Percentiles rank a stretch among this genome's conserved stretches.
These are phyloP conservation scores for Aspergillus pseudoterreus DNA, from an alignment of 2,329 filamentous ascomycete genomes.

Conservation along the genomic window DNA sequence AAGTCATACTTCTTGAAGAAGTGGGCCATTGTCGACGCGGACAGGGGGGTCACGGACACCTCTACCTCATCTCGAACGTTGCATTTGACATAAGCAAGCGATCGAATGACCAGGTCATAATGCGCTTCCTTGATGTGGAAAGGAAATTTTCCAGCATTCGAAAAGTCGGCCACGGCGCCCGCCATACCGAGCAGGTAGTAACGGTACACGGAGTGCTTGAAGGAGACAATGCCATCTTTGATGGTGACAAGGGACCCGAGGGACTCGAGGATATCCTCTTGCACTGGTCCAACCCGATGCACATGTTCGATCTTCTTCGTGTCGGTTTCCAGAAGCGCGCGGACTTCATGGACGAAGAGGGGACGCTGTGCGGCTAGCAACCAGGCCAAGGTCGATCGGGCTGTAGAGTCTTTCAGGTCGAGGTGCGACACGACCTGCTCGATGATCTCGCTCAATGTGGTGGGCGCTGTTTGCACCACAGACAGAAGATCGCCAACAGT, in stretches of 20 bases:
- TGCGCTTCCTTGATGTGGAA: conserved; percentile 1
- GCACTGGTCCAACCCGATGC: not conserved
- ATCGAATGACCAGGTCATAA: not conserved
- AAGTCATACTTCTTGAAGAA: conserved; percentile 1
- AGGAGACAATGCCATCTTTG: not conserved
- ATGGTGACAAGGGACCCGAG: not conserved
- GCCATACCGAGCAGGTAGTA: not conserved
- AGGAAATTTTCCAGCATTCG: not conserved
- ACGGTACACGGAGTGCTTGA: not conserved
- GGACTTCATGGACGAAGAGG: not conserved
- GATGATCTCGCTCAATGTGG: not conserved
- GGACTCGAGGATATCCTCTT: not conserved
- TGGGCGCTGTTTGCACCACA: not conserved
- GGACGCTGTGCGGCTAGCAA: not conserved
- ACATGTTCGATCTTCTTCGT: conserved; percentile 1
- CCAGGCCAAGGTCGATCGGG: not conserved
- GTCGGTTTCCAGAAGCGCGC: not conserved
- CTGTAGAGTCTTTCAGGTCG: not conserved
- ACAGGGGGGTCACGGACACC: not conserved
- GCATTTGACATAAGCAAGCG: conserved; percentile 1
- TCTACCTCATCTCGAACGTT: not conserved
- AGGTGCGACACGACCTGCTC: not conserved
- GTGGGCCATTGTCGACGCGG: not conserved
- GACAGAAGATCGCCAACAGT: not conserved
- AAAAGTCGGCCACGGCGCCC: not conserved